Percentiles rank a stretch among this genome's conserved stretches.
phyloP scores from a whole-genome alignment of 768 basidiomycete species.

The Naematelia aurantialba region DNA sequence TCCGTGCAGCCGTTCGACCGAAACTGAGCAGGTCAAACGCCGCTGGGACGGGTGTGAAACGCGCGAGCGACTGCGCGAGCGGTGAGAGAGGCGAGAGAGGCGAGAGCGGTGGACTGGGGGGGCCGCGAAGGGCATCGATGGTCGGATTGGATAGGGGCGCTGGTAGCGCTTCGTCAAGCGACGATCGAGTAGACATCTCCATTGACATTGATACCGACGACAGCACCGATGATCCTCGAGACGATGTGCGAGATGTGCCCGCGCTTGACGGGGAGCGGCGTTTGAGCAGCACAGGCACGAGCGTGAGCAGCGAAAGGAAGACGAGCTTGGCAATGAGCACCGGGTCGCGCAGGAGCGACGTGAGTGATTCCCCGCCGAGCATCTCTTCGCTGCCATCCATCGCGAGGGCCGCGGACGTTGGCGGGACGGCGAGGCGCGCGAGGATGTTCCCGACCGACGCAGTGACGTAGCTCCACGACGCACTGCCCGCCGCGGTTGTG shows the following conservation, averaged over 20 bases:
- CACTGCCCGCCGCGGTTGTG: slow-evolving; percentile 50
- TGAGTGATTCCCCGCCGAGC: slow-evolving; percentile 61
- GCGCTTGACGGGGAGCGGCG: slow-evolving; percentile 5
- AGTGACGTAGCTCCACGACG: slow-evolving; percentile 50
- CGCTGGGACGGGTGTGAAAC: slow-evolving; percentile 39
- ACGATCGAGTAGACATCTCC: background rate
- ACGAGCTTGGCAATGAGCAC: slow-evolving; percentile 77
- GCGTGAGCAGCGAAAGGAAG: slow-evolving; percentile 73
- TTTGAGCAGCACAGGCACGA: slow-evolving; percentile 75
- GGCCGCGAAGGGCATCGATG: background rate
- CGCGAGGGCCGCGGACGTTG: slow-evolving; percentile 2
- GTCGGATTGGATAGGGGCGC: background rate
- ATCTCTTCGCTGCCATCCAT: slow-evolving; percentile 7
- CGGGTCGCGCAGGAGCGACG: slow-evolving; percentile 77
- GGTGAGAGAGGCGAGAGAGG: slow-evolving; percentile 22
- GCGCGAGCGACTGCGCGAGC: slow-evolving; percentile 23
- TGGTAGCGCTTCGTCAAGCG: slow-evolving; percentile 6
- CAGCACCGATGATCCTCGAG: background rate
- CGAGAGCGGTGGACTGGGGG: background rate
- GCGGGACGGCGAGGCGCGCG: slow-evolving; percentile 31
- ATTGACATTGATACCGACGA: too few species aligned
- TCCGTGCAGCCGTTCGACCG: slow-evolving; percentile 31
- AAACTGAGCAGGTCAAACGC: slow-evolving; percentile 40
- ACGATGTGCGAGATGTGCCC: background rate
- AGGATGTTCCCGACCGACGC: slow-evolving; percentile 43